Evolutionary conservation across 1,284 basidiomycete species (phyloP).

Genomic region (Moesziomyces globuligerus): DNA sequence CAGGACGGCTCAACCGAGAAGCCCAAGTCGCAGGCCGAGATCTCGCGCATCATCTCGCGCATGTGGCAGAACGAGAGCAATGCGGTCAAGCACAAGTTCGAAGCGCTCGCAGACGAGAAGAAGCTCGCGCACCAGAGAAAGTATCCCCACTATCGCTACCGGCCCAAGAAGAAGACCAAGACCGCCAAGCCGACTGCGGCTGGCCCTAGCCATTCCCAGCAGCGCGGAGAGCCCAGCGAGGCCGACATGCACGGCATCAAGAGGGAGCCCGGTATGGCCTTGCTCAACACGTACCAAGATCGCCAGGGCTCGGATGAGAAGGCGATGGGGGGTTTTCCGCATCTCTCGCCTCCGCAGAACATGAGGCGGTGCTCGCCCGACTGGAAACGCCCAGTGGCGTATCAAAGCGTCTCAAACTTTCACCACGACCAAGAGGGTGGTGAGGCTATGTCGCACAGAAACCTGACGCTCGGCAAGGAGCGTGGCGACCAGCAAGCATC

Average conservation of each 20-base stretch:
- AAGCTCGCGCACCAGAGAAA: conserved; percentile 72
- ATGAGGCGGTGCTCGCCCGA: conserved; percentile 2
- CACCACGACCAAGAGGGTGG: conserved; percentile 20
- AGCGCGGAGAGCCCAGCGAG: neutral
- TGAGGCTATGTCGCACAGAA: conserved; percentile 12
- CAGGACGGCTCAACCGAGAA: conserved; percentile 65
- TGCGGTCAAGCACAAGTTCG: conserved; percentile 74
- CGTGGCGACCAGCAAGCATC: conserved; percentile 6
- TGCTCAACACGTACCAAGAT: conserved; percentile 11
- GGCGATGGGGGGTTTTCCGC: neutral
- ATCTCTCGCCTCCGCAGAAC: neutral
- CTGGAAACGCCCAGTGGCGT: conserved; percentile 2
- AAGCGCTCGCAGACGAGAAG: conserved; percentile 75
- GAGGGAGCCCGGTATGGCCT: conserved; percentile 2
- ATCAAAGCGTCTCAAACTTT: conserved; percentile 1
- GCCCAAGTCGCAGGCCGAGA: conserved; percentile 75
- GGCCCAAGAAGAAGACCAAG: conserved; percentile 42
- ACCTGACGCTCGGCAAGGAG: conserved; percentile 9
- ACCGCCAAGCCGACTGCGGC: conserved; percentile 9
- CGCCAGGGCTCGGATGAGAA: conserved; percentile 8
- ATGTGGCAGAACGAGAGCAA: conserved; percentile 77
- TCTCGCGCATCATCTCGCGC: conserved; percentile 77
- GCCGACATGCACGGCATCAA: neutral
- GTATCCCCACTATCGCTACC: conserved; percentile 46
- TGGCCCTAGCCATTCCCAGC: neutral